Base-by-base conservation (phyloP, 805 yeast genomes). In the baker's yeast (Saccharomyces cerevisiae) region DNA sequence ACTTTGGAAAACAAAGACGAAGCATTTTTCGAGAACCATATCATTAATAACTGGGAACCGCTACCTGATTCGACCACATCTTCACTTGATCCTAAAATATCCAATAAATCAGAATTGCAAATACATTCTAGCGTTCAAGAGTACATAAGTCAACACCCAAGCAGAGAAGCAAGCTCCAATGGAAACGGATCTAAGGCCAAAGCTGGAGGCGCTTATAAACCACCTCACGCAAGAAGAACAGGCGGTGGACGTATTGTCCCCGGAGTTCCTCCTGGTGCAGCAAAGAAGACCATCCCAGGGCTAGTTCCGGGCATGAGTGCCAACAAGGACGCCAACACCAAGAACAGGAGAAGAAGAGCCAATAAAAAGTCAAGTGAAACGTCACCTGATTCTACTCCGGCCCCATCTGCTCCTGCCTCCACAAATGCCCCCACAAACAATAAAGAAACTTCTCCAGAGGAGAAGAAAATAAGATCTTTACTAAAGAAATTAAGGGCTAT, bases 401-500 rank as follows among this genome's bases (percentile, higher is more conserved):
- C 59, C 4, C 53, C 61, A 9, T 50, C 66, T 13, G 57, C 60
- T 4, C 52, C 56, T 41, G 51, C 36, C 22, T 26, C 49, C 17
- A 17, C 53, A 21, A 30, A 27, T 27, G 53, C 49, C 8, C 47
- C 51, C 24, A 47, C 62, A 17, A 11, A 58, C 54, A 47, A 56
- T 60, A 54, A 62, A 41, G 68, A 64, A 51, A 62, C 70, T 41
- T 81, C 88, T 10, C 77, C 88, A 46, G 97, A 92, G 71, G 98
- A 92, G 63, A 94, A 91, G 78, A 90, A 91, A 73, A 84, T 89
- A 59, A 81, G 99, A 69, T 83, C 94, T 31, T 78, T 94, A 69
- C 79, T 91, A 71, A 94, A 94, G 76, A 94, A 94, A 73, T 79
- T 92, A 59, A 81, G 98, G 66, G 97, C 99, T n/a, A 94, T 94